Percentiles rank a stretch among this genome's conserved stretches.
phyloP scores from a whole-genome alignment of 176 grass and related monocot genomes.

The Ananas comosus region DNA sequence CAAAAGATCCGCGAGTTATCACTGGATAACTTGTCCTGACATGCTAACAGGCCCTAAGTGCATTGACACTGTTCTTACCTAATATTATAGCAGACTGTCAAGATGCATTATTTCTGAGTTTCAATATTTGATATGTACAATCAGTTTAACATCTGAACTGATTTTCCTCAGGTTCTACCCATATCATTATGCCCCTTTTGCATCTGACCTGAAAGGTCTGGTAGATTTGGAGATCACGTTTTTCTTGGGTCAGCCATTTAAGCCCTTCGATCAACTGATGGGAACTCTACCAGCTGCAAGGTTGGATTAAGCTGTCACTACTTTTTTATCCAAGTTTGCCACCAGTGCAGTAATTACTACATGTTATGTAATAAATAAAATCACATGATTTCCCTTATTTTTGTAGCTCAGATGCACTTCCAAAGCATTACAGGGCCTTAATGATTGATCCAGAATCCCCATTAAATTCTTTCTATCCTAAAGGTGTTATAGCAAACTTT shows the following conservation, averaged over 20 bases:
- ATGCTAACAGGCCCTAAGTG: too few relatives aligned
- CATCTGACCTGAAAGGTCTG: slow-evolving; percentile 77
- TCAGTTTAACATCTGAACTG: background rate
- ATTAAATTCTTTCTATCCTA: slow-evolving; percentile 82
- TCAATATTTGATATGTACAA: background rate
- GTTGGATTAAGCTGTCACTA: slow-evolving; percentile 22
- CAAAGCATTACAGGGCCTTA: slow-evolving; percentile 65
- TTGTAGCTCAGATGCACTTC: slow-evolving; percentile 84
- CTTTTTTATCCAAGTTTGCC: slow-evolving; percentile 6
- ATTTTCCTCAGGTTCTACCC: slow-evolving; percentile 76
- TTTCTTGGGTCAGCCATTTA: slow-evolving; percentile 99
- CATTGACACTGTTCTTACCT: too few relatives aligned
- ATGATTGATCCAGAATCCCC: slow-evolving; percentile 76
- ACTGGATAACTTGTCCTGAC: too few relatives aligned
- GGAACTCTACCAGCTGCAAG: slow-evolving; percentile 94
- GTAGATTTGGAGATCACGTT: slow-evolving; percentile 95
- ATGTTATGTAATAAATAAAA: slow-evolving; percentile 9
- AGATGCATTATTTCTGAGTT: too few relatives aligned
- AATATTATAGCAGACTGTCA: too few relatives aligned
- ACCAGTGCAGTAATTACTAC: slow-evolving; percentile 1
- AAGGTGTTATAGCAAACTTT: slow-evolving; percentile 31
- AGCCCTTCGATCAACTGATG: slow-evolving; percentile 99
- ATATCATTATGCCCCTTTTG: slow-evolving; percentile 97
- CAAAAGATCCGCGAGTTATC: too few relatives aligned
- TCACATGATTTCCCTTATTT: slow-evolving; percentile 24